Conservation (phyloP, 2,329 filamentous ascomycete genomes). For the Paradendryphiella salina region DNA sequence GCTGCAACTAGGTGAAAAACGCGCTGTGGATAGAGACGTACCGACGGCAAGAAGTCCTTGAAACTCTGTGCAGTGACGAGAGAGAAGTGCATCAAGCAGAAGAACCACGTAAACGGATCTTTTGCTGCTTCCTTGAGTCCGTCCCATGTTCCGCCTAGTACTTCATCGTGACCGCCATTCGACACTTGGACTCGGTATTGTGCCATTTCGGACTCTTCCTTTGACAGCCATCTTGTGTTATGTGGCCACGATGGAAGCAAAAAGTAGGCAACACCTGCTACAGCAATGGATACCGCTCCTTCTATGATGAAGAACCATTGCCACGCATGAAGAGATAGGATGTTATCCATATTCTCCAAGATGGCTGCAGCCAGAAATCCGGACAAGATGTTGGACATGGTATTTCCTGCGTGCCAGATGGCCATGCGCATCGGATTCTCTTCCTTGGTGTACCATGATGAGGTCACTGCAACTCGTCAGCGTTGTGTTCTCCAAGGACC, state of each 20-base stretch:
- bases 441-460: slow-evolving; percentile 54
- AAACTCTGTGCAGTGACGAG: slow-evolving; percentile 40
- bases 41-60: slow-evolving; percentile 42
- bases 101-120: slow-evolving; percentile 49
- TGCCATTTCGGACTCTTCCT: slow-evolving; percentile 29
- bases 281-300: slow-evolving; percentile 56
- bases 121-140: slow-evolving; percentile 45
- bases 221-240: slow-evolving; percentile 18
- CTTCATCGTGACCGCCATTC: slow-evolving; percentile 44
- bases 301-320: slow-evolving; percentile 59
- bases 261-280: slow-evolving; percentile 43
- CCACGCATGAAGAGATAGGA: slow-evolving; percentile 42
- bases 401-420: slow-evolving; percentile 53
- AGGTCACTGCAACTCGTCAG: slow-evolving; percentile 26
- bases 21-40: neutral
- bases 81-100: slow-evolving; percentile 48
- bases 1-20: neutral
- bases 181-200: slow-evolving; percentile 37
- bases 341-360: slow-evolving; percentile 50
- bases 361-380: slow-evolving; percentile 53
- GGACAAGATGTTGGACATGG: slow-evolving; percentile 53
- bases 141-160: slow-evolving; percentile 48
- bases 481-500: too few relatives aligned
- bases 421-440: slow-evolving; percentile 53
- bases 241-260: slow-evolving; percentile 31